phyloP scores from a whole-genome alignment of 148 eudicot species.

The Heliosperma pusillum region DNA sequence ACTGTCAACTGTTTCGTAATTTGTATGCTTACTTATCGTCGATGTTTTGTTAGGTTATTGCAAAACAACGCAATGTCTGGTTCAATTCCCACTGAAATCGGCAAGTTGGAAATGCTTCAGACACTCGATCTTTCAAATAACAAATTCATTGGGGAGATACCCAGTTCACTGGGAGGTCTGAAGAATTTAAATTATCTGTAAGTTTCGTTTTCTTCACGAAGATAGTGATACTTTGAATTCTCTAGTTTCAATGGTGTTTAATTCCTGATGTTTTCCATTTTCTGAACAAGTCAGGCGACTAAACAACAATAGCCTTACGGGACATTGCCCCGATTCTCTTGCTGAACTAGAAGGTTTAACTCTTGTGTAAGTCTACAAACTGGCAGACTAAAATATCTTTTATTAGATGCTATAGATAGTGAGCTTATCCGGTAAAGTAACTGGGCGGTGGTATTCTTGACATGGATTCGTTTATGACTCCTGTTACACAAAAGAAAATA shows the following conservation, averaged over 20 bases:
- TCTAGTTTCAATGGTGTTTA: neutral
- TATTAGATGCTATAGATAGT: neutral
- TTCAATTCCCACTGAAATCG: conserved; percentile 57
- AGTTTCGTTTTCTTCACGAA: conserved; percentile 27
- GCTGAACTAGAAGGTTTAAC: conserved; percentile 55
- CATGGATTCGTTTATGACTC: no score
- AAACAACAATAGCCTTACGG: conserved; percentile 86
- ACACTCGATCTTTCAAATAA: conserved; percentile 84
- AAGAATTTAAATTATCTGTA: conserved; percentile 69
- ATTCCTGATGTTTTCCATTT: conserved; percentile 15
- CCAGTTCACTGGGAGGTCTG: conserved; percentile 59
- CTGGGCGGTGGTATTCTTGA: no score
- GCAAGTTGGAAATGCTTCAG: conserved; percentile 67
- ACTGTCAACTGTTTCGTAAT: no score
- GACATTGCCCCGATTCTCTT: conserved; percentile 56
- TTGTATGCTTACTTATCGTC: neutral
- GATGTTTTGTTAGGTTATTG: conserved; percentile 46
- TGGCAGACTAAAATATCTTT: neutral
- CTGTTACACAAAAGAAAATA: no score
- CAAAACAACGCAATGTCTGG: conserved; percentile 79
- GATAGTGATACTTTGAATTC: no score
- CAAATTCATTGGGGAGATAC: conserved; percentile 55
- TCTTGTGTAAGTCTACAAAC: conserved; percentile 59
- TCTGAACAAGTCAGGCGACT: conserved; percentile 60
- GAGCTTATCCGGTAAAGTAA: neutral